Evolutionary conservation across 176 grass and related monocot genomes (phyloP), one percentile per base, ranked within the genome.

Genomic region (Typha latifolia): DNA sequence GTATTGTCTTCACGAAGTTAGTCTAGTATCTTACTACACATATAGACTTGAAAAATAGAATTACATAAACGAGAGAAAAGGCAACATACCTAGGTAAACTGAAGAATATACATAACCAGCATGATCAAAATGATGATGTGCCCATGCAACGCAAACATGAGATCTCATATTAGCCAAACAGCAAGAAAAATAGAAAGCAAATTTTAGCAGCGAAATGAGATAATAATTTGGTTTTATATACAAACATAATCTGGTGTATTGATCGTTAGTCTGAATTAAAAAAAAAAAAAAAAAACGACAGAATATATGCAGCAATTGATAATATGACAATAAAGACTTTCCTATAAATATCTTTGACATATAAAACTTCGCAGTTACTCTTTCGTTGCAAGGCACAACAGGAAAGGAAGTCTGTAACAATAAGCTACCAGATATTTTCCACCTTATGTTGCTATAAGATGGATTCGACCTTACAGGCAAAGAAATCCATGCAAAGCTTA

Each of bases 21-120:
- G 22, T 21, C 4, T 21, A 22, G 18, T 19, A 21, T 11, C n/a
- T 21, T 6, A 59, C 53, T 59, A n/a, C 53, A 59, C 53, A 59
- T 19, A 12, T 21, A 19, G 22, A 18, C 20, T 59, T 21, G 9
- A 9, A 22, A 22, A 59, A 10, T 31, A 24, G 31, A 23, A 51
- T 59, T 47, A 19, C 12, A 63, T 7, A 12, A 78, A 43, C 14
- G 56, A 47, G 21, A 26, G 43, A 23, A 51, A 51, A 61, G 12
- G 67, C 64, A 32, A 49, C 79, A 22, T 89, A 93, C 90, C 90
- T 73, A 94, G 78, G 76, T 94, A 94, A 62, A 94, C 90, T 94
- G 90, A 68, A 78, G 69, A 72, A 68, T 23, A 47, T 24, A 59
- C 14, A 24, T 67, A 67, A 48, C n/a, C 12, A 74, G 14, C 19